These are phyloP conservation scores for Corchorus capsularis DNA, from an alignment of 345 rosid species.

Conservation along the genomic window DNA sequence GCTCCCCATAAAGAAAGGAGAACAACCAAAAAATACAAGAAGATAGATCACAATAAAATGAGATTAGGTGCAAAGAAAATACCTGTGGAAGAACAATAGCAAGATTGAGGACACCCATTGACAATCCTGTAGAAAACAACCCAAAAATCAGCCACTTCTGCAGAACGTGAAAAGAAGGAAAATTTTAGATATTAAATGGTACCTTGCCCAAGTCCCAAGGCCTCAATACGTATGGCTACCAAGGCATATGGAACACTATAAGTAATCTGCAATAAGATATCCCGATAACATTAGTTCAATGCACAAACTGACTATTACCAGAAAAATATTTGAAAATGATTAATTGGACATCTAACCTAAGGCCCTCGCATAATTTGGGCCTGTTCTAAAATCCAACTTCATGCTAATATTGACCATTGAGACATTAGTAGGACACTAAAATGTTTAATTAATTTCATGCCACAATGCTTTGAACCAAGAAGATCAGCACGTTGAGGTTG, in stretches of 20 bases:
- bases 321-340: background rate
- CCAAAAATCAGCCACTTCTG: conserved; percentile 27
- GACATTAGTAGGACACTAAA: background rate
- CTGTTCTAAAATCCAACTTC: background rate
- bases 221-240: conserved; percentile 78
- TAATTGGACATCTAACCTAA: background rate
- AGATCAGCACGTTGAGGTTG: conserved; percentile 8
- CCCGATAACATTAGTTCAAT: conserved; percentile 27
- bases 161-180: background rate
- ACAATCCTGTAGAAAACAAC: conserved; percentile 64
- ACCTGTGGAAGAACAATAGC: conserved; percentile 99
- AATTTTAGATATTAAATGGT: conserved; percentile 19
- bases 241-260: conserved; percentile 95
- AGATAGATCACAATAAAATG: background rate
- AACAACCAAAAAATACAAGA: too few relatives aligned
- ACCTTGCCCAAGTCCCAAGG: conserved; percentile 98
- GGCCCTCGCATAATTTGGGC: conserved; percentile 11
- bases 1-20: background rate
- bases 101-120: conserved; percentile 93
- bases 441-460: conserved; percentile 1
- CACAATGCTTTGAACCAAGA: background rate
- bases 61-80: conserved; percentile 8
- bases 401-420: background rate
- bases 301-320: conserved; percentile 17
- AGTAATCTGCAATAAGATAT: conserved; percentile 64